Conservation (phyloP, 305 asterid species). For the Striga hermonthica region DNA sequence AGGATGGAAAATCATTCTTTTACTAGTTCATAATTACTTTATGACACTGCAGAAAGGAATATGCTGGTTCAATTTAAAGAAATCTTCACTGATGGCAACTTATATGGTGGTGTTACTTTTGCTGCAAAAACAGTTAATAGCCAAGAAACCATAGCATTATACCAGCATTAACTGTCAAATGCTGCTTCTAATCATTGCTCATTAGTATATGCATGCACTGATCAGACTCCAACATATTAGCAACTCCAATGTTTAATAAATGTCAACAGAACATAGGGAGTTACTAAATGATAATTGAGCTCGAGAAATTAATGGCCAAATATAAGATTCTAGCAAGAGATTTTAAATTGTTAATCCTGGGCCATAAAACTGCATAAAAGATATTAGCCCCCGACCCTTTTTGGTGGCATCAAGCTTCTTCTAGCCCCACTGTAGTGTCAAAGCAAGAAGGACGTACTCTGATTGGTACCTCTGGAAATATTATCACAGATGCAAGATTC, state of each 20-base stretch:
- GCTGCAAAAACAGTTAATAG: neutral
- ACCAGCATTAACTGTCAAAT: neutral
- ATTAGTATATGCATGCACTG: neutral
- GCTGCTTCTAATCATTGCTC: neutral
- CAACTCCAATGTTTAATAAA: neutral
- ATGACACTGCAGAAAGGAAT: neutral
- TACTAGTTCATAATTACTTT: neutral
- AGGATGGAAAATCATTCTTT: neutral
- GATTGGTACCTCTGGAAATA: no score
- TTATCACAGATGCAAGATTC: no score
- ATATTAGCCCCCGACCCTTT: no score
- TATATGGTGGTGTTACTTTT: neutral
- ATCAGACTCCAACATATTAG: slow-evolving; percentile 4
- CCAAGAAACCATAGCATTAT: neutral
- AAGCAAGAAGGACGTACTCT: no score
- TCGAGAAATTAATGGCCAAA: neutral
- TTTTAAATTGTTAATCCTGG: slow-evolving; percentile 16
- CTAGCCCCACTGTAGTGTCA: no score
- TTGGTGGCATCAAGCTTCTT: no score
- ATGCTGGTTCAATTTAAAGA: neutral
- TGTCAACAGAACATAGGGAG: neutral
- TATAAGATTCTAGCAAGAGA: slow-evolving; percentile 1
- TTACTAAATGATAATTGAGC: slow-evolving; percentile 2
- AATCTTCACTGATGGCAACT: no score
- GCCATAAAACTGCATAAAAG: slow-evolving; percentile 3